Evolutionary conservation across 1,139 yeast genomes (phyloP).

Genomic region (Sugiyamaella paludigena): DNA sequence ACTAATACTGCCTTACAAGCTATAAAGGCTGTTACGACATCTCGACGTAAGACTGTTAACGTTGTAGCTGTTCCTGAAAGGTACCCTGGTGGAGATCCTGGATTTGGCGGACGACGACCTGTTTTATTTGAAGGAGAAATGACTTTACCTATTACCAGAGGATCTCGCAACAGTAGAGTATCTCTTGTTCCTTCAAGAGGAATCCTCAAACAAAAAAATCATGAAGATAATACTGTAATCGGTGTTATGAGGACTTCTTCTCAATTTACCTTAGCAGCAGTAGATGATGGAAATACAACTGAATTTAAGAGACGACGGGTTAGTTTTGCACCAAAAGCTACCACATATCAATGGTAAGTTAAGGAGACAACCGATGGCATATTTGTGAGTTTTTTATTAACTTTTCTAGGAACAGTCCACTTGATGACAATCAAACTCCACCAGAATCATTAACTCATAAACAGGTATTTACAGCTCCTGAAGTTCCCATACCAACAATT

Average conservation of each 20-base stretch:
- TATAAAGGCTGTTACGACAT: neutral
- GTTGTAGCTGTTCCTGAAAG: slow-evolving; percentile 3
- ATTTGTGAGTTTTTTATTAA: neutral
- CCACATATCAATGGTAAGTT: slow-evolving; percentile 38
- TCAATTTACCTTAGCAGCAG: neutral
- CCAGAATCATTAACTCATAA: neutral
- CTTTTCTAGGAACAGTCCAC: slow-evolving; percentile 14
- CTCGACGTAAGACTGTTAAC: slow-evolving; percentile 6
- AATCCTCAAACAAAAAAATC: slow-evolving; percentile 22
- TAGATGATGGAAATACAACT: slow-evolving; percentile 16
- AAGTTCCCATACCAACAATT: slow-evolving; percentile 12
- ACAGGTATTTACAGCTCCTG: neutral
- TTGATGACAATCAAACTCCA: slow-evolving; percentile 12
- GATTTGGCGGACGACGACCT: slow-evolving; percentile 2
- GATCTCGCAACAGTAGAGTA: slow-evolving; percentile 5
- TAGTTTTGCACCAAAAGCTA: slow-evolving; percentile 52
- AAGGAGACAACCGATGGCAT: neutral
- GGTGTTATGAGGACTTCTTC: slow-evolving; percentile 26
- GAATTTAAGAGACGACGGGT: slow-evolving; percentile 39
- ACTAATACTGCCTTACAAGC: neutral
- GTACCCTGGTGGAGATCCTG: neutral
- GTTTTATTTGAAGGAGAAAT: slow-evolving; percentile 7
- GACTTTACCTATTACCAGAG: slow-evolving; percentile 5
- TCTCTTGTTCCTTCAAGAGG: slow-evolving; percentile 26
- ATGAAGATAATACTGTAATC: slow-evolving; percentile 29